Evolutionary conservation across 2,329 filamentous ascomycete genomes (phyloP), one percentile per base, ranked within the genome.

Genomic region (Ophiognomonia clavigignenti-juglandacearum): DNA sequence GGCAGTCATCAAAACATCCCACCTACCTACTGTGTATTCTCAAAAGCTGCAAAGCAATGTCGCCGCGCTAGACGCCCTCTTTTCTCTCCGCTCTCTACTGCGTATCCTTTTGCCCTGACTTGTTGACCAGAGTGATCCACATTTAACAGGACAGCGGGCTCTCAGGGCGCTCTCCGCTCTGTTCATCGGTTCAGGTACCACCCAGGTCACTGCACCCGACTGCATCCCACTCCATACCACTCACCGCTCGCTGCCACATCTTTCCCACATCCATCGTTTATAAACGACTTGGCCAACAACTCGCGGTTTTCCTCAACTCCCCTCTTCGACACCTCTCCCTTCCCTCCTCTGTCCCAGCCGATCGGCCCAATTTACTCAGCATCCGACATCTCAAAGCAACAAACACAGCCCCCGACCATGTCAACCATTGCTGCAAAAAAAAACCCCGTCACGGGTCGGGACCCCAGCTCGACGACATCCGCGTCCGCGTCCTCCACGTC

Each of bases 371-470:
- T 10, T 26, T 26, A 6, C 41, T 43, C 38, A 45, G 45, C 26
- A 18, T 45, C 46, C 22, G 38, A 27, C 23, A 23, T 23, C 27
- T 32, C 27, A 32, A 43, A 26, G n/a, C 40, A 43, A 32, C 26
- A 31, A 20, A 43, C 34, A 22, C 29, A 26, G 34, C 13, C 41
- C 31, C 19, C 43, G 37, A 52, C 29, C 59, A 80, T 80, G 77
- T 77, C 76, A 42, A 64, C 70, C 51, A 66, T 69, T 53, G 66
- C 59, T 43, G 62, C 74, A 48, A 80, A 78, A 64, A 78, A 76
- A 63, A 73, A 75, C 47, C 68, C 72, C 48, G 65, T 70, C 51
- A 64, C 68, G 53, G 70, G 70, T 56, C 70, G 73, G 55, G 71
- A 72, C 45, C 67, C 71, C 55, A 65, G 67, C 54, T 58, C 54